Conservation (phyloP, 78 protist genomes). For the Polysphondylium violaceum region DNA sequence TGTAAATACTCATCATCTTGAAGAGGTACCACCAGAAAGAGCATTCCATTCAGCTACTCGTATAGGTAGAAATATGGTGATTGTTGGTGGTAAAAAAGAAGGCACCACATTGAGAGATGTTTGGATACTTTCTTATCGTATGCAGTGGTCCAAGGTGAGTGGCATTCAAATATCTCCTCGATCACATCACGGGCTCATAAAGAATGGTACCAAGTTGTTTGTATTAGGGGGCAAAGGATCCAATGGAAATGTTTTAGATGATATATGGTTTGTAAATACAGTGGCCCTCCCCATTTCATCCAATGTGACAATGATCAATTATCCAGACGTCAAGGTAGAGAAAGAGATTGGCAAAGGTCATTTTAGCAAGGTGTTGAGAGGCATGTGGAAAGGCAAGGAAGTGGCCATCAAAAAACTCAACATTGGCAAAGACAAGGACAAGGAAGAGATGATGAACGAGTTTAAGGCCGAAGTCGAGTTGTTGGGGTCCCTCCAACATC, state of each 20-base stretch:
- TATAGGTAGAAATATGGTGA: conserved; percentile 63
- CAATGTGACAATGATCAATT: conserved; percentile 47
- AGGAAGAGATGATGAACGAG: conserved; percentile 68
- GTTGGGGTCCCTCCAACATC: conserved; percentile 71
- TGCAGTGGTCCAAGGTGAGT: conserved; percentile 66
- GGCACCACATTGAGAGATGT: conserved; percentile 44
- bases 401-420: conserved; percentile 69
- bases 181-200: conserved; percentile 45
- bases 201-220: conserved; percentile 53
- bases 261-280: conserved; percentile 76
- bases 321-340: conserved; percentile 68
- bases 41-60: conserved; percentile 63
- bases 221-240: conserved; percentile 59
- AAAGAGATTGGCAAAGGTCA: conserved; percentile 79
- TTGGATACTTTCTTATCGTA: conserved; percentile 54
- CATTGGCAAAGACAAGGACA: conserved; percentile 28
- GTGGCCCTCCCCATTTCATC: conserved; percentile 61
- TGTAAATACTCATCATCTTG: not conserved
- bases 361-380: conserved; percentile 63
- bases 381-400: conserved; percentile 71
- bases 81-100: conserved; percentile 57
- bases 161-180: conserved; percentile 67
- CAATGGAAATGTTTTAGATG: conserved; percentile 26
- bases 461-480: conserved; percentile 72
- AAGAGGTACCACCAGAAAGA: conserved; percentile 62